Evolutionary conservation across 2,329 filamentous ascomycete genomes (phyloP), one percentile per base, ranked within the genome.

Genomic region (Alternaria longipes): DNA sequence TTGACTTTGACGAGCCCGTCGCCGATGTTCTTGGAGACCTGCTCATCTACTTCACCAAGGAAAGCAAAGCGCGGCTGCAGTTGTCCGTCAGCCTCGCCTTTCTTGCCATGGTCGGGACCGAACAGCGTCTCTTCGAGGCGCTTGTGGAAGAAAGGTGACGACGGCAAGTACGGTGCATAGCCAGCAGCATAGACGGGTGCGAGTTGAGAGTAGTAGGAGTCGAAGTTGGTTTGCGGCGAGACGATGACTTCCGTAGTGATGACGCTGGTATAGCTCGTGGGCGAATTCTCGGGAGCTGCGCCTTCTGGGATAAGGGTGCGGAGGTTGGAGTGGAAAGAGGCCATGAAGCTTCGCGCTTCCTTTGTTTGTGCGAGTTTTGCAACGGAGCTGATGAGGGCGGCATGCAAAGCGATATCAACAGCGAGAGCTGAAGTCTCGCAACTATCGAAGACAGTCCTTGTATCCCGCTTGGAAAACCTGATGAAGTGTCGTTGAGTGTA

Each of bases 291-390:
- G 1, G 69, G 69, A 12, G 55, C 53, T 24, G 62, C 63, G 9
- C 56, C 56, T 30, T 72, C 62, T 18, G 61, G 62, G 14, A 72
- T 70, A 26, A 70, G 59, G 32, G 22, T 53, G 44, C 69, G 69
- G 18, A 72, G 66, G 20, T 72, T 69, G 60, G 56, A 69, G 57
- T 72, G 69, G 54, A 65, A 72, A 2, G 69, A 72, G 6, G 69
- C 69, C 64, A 72, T 68, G 57, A 69, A 72, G 45, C 66, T 69
- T 26, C 53, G 55, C 2, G 58, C 38, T 56, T 70, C 60, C 2
- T 59, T 41, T 22, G 64, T 60, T 8, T 62, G 60, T 20, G 57
- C 64, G 26, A 69, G 54, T 42, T 64, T 66, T 14, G 55, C 60
- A 8, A 67, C 57, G 24, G 68, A 51, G 14, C 54, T 59, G 30